A percentile compares a stretch with the other conserved stretches of the same genome.
Evolutionary conservation across 2,329 filamentous ascomycete genomes (phyloP).

Genomic region (Alternaria brassicicola): DNA sequence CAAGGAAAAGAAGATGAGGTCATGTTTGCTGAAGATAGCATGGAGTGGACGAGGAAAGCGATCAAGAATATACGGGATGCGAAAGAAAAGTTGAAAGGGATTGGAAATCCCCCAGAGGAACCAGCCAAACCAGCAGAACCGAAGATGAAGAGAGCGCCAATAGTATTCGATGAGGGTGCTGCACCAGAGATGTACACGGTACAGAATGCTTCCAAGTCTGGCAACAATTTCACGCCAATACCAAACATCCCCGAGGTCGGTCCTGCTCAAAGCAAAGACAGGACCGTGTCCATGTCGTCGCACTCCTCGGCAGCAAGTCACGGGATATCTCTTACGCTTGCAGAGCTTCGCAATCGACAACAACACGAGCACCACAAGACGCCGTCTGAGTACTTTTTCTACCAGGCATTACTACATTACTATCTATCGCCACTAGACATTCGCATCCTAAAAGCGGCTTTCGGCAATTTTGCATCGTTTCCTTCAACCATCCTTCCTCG

Average conservation of each 20-base stretch:
- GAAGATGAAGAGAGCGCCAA: conserved; percentile 55
- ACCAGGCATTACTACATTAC: conserved; percentile 83
- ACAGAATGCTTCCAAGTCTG: conserved; percentile 56
- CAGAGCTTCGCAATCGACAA: conserved; percentile 55
- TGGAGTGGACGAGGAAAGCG: conserved; percentile 85
- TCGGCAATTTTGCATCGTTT: conserved; percentile 80
- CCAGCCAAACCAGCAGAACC: conserved; percentile 58
- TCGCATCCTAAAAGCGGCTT: conserved; percentile 86
- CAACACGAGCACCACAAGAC: conserved; percentile 53
- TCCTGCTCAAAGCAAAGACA: conserved; percentile 6
- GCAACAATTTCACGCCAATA: conserved; percentile 46
- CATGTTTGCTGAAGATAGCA: conserved; percentile 86
- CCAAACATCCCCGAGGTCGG: conserved; percentile 13
- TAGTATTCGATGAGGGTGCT: conserved; percentile 57
- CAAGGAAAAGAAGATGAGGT: conserved; percentile 90
- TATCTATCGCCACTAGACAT: conserved; percentile 92
- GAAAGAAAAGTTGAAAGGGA: conserved; percentile 74
- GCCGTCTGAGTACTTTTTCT: conserved; percentile 77
- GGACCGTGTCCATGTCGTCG: conserved; percentile 40
- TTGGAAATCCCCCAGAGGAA: conserved; percentile 67
- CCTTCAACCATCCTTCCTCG: conserved; percentile 85
- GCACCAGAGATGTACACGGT: conserved; percentile 60
- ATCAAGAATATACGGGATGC: conserved; percentile 74
- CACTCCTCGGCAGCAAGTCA: conserved; percentile 40
- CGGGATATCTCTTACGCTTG: conserved; percentile 50